phyloP scores from a whole-genome alignment of 1,139 yeast species.

The Pichia sp. region DNA sequence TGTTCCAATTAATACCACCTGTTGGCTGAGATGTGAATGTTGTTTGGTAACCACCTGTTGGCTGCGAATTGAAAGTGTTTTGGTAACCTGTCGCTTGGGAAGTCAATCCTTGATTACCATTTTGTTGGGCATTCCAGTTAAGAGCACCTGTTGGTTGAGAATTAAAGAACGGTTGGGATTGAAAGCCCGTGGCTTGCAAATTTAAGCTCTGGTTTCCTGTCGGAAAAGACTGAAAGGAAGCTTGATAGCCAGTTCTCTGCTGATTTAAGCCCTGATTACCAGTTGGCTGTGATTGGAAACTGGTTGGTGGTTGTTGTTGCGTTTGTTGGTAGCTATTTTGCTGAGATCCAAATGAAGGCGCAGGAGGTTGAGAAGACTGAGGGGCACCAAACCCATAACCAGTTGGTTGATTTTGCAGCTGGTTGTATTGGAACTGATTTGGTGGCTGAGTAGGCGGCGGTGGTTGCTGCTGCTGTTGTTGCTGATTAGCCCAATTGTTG shows the following conservation, averaged over 20 bases:
- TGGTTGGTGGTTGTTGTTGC: constrained; percentile 11
- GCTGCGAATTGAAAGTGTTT: constrained; percentile 13
- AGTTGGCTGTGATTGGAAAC: constrained; percentile 21
- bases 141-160: constrained; percentile 10
- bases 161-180: constrained; percentile 12
- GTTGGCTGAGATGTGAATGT: constrained; percentile 12
- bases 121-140: no score
- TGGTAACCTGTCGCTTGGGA: constrained; percentile 11
- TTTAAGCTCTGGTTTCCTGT: constrained; percentile 7
- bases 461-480: no score
- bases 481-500: constrained; percentile 16
- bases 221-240: background rate
- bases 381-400: constrained; percentile 21
- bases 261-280: constrained; percentile 15
- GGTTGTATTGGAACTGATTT: constrained; percentile 11
- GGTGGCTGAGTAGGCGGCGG: constrained; percentile 5
- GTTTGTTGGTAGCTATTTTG: constrained; percentile 21
- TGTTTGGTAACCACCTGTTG: constrained; percentile 9
- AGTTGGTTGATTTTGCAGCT: constrained; percentile 22
- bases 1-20: constrained; percentile 5
- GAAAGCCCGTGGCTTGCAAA: constrained; percentile 20
- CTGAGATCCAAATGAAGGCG: background rate
- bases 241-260: constrained; percentile 26
- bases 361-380: constrained; percentile 11
- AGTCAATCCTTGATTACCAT: constrained; percentile 8